Base-by-base conservation (phyloP, 345 rosid genomes). In the Balakata baccata region DNA sequence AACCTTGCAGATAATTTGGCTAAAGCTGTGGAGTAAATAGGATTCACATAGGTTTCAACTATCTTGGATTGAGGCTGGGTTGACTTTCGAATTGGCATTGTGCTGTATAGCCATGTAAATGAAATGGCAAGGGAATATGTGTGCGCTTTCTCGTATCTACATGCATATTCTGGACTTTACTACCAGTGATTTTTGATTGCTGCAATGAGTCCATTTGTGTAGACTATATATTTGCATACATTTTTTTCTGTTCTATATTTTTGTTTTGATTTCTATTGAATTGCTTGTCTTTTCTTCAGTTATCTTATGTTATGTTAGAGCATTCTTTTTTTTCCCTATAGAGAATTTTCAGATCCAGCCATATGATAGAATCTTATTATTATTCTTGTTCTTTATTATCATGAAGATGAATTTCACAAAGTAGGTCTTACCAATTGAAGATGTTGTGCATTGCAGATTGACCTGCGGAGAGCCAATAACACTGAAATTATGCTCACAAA, bases 401-500 rank as follows among this genome's bases (percentile, higher is more conserved):
- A 5, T 73, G 69, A 16, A 63, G 53, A 18, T 39, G 17, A 58
- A 20, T n/a, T 45, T 74, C 13, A 10, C 11, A 7, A 22, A 11
- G 38, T 46, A 37, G 18, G 23, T 75, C 64, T 68, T 43, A 46
- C 34, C 67, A 13, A 56, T 56, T 47, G 52, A 2, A n/a, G 50
- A 12, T 81, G 58, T 76, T 41, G 51, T 41, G 34, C 50, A 37
- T 75, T 88, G 78, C 82, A 96, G 99, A 70, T 96, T 80, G 99
- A 96, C 68, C 82, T 96, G 78, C 85, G 99, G 81, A 91, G 99
- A 86, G 98, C 99, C 77, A 87, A 96, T 81, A 96, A 96, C 88
- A 96, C 98, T 61, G 98, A 96, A 86, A 95, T 95, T 77, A 95
- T 96, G 99, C 99, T 96, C 77, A 96, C 99, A 56, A 96, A 96